Base-by-base conservation (phyloP, 2,329 filamentous ascomycete species). In the Phaeosphaeriaceae sp. region DNA sequence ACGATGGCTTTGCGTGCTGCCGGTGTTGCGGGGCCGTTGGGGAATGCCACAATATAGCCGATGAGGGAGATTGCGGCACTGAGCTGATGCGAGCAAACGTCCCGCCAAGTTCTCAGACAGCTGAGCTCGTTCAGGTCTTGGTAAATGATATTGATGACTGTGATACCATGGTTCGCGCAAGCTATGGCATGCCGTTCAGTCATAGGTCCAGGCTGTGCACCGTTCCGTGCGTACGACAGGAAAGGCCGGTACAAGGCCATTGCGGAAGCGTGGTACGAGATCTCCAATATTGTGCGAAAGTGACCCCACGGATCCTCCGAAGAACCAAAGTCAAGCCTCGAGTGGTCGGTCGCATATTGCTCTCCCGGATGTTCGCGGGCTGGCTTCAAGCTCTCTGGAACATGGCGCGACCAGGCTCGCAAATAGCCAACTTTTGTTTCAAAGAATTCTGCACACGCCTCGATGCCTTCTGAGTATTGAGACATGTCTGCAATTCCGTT, bases 11-110 rank as follows among this genome's bases (percentile, higher is more conserved):
- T 68, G 19, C 78, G 68, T 11, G 76, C 78, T 2, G 61, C 49
- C 1, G 66, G 62, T 0, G 72, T 73, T 0, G 65, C 63, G 5
- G 70, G 58, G 11, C 72, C 60, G 1, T 68, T 45, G 1, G 80
- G 79, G 50, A 79, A 74, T 0, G 77, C 76, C 0, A 82, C 58
- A 2, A 79, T 62, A 58, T 79, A 83, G 6, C 79, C 80, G 9
- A 81, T 56, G 1, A 81, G 67, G 2, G 77, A 74, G 19, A 82
- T 60, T 1, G 76, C 67, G 0, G 79, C 77, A 56, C 80, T 78
- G 78, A 79, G 81, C 59, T 81, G 79, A 71, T 77, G 82, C 22
- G 79, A 77, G 51, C 80, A 81, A 0, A 73, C 69, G 50, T 79
- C 75, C 56, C 78, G 71, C 72, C 72, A 79, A 7, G 79, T 78